A percentile compares a stretch with the other conserved stretches of the same genome.
These are phyloP conservation scores for Botrytis pseudocinerea DNA, from an alignment of 2,329 filamentous ascomycete species.

Conservation along the genomic window DNA sequence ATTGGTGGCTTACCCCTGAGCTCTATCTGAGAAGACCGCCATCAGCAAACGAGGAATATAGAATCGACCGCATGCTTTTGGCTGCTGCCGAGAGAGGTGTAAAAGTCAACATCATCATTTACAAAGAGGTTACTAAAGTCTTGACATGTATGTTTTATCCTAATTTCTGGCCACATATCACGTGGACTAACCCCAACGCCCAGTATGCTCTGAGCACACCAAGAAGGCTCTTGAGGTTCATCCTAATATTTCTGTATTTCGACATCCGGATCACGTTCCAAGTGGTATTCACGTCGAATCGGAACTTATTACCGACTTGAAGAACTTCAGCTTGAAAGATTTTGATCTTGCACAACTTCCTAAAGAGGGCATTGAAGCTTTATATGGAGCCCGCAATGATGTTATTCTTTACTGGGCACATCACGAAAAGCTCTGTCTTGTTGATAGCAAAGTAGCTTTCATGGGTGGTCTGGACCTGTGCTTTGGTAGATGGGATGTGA, in stretches of 20 bases:
- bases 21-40: constrained; percentile 83
- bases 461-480: constrained; percentile 91
- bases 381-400: constrained; percentile 81
- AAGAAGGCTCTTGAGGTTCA: constrained; percentile 80
- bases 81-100: constrained; percentile 83
- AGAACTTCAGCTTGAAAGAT: constrained; percentile 51
- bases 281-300: constrained; percentile 67
- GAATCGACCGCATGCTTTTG: constrained; percentile 79
- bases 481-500: constrained; percentile 87
- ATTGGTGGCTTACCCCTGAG: constrained; percentile 87
- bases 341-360: constrained; percentile 65
- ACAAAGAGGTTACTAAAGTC: constrained; percentile 85
- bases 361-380: constrained; percentile 68
- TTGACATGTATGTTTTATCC: constrained; percentile 68
- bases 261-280: constrained; percentile 85
- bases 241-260: constrained; percentile 83
- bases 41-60: constrained; percentile 77
- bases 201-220: constrained; percentile 70
- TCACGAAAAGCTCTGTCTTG: constrained; percentile 84
- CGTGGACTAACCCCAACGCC: constrained; percentile 36
- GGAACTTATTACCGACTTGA: constrained; percentile 64
- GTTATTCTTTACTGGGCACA: constrained; percentile 90
- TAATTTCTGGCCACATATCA: constrained; percentile 1
- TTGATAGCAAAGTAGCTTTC: constrained; percentile 79
- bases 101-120: constrained; percentile 81